Conservation (phyloP, 2,329 filamentous ascomycete species). For the Elsinoe fawcettii region DNA sequence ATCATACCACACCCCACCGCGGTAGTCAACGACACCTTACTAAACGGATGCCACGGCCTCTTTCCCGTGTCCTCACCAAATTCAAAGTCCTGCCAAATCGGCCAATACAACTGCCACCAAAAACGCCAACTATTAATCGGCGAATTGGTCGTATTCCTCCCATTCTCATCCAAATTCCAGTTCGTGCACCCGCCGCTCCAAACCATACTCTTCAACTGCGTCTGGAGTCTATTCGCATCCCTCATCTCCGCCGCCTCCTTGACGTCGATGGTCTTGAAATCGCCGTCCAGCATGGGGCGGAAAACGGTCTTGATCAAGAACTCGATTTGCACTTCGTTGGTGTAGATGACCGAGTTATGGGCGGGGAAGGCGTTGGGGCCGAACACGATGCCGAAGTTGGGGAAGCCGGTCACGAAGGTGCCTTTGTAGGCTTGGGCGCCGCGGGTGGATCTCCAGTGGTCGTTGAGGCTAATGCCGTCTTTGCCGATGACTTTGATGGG, state of each 20-base stretch:
- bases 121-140: constrained; percentile 9
- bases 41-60: not conserved
- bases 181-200: constrained; percentile 10
- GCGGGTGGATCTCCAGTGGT: constrained; percentile 49
- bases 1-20: not conserved
- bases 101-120: constrained; percentile 14
- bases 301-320: constrained; percentile 27
- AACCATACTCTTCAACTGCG: constrained; percentile 11
- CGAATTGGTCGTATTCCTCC: constrained; percentile 10
- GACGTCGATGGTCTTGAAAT: constrained; percentile 31
- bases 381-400: constrained; percentile 23
- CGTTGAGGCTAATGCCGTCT: constrained; percentile 19
- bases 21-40: not conserved
- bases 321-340: constrained; percentile 18
- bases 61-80: not conserved
- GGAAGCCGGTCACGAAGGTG: constrained; percentile 42
- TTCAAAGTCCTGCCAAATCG: constrained; percentile 10
- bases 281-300: constrained; percentile 29
- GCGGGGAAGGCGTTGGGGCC: constrained; percentile 28
- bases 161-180: constrained; percentile 12
- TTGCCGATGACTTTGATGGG: constrained; percentile 30
- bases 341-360: constrained; percentile 21
- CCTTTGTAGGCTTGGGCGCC: constrained; percentile 56
- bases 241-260: constrained; percentile 29
- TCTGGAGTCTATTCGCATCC: constrained; percentile 28